Evolutionary conservation across 352 stramenopile species (phyloP), one percentile per base, ranked within the genome.

Genomic region (Thraustotheca clavata): DNA sequence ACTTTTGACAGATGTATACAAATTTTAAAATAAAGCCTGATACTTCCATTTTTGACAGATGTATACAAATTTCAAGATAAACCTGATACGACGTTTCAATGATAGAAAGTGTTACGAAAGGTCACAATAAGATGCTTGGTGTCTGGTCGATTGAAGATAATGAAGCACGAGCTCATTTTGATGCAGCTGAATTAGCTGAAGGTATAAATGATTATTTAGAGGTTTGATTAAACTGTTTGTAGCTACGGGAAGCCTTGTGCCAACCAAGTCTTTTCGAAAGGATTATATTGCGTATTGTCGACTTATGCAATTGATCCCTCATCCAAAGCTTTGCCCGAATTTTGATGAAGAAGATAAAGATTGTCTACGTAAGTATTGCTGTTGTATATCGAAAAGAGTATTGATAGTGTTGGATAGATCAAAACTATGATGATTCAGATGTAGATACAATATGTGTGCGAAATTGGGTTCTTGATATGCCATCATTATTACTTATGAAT

Each of bases 401-500:
- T 22, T 39, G 2, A 47, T 47, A 4, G n/a, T n/a, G 7, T 50
- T 5, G 8, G 32, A 29, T 50, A 62, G 55, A 54, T n/a, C 57
- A 65, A 55, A 49, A 43, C 38, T 88, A 86, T 46, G 78, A 91
- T 32, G 57, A 88, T 36, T 76, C 70, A 32, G 82, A 91, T 33
- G 68, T 83, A 11, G 80, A 89, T 43, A 69, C 71, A 4, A 54
- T 89, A 8, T 69, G 34, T 1, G 48, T 91, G 33, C 81, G 80
- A 49, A 77, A 89, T 65, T 89, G 83, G 83, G 71, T 75, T 47
- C 62, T 91, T 0, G 83, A 91, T 60, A 69, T 73, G n/a, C 76
- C 70, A 5, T 87, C 79, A 40, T 79, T 75, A 48, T 60, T 59
- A 0, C 76, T 69, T 9, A 62, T 91, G 52, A 84, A 76, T 60